A percentile compares a stretch with the other conserved stretches of the same genome.
Evolutionary conservation across 73 alveolate species (phyloP).

Genomic region (Symbiodinium natans): DNA sequence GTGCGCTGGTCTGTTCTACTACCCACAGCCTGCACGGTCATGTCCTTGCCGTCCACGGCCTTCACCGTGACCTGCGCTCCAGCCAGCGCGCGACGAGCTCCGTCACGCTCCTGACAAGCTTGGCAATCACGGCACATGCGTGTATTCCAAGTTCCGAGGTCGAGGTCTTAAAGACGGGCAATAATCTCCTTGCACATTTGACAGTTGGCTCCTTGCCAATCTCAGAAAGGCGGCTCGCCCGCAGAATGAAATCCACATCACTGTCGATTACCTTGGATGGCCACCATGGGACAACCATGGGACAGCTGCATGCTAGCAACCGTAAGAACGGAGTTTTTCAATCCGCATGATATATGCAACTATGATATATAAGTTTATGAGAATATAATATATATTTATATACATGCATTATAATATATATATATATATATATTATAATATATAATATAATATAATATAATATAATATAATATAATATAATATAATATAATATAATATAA

Average conservation of each 20-base stretch:
- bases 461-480: too few relatives aligned
- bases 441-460: too few relatives aligned
- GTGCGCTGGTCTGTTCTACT: too few relatives aligned
- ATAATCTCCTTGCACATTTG: too few relatives aligned
- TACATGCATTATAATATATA: too few relatives aligned
- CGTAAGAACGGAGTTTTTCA: background rate
- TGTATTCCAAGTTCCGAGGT: too few relatives aligned
- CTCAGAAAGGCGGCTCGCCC: slow-evolving; percentile 79
- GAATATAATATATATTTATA: background rate
- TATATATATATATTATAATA: too few relatives aligned
- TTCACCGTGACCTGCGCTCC: slow-evolving; percentile 35
- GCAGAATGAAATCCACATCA: slow-evolving; percentile 34
- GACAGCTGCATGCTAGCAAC: background rate
- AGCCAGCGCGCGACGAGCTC: slow-evolving; percentile 44
- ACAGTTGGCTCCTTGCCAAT: slow-evolving; percentile 16
- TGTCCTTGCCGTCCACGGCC: slow-evolving; percentile 27
- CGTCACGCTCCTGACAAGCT: slow-evolving; percentile 31
- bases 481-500: too few relatives aligned
- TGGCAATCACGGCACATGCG: too few relatives aligned
- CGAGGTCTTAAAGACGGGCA: too few relatives aligned
- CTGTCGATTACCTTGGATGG: slow-evolving; percentile 14
- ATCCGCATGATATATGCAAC: too few relatives aligned
- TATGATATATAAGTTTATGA: background rate
- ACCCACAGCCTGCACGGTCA: slow-evolving; percentile 69
- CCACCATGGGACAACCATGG: background rate